Evolutionary conservation across 805 yeast species (phyloP).

Genomic region (Metschnikowia similis): DNA sequence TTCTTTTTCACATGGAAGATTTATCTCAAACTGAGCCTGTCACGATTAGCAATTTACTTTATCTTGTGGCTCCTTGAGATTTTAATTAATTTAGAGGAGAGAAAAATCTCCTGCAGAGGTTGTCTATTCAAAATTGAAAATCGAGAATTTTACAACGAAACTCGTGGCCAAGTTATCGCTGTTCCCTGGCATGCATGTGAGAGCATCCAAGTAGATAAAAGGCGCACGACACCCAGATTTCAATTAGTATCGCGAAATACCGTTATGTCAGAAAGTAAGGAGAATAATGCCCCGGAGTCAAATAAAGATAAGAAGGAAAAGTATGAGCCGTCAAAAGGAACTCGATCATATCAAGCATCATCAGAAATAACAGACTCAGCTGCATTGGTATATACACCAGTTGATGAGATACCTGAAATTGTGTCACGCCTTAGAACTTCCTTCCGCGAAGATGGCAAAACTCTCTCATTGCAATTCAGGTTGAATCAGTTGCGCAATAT

Average conservation of each 20-base stretch:
- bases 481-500: slow-evolving; percentile 62
- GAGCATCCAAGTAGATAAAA: background rate
- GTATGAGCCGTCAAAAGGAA: background rate
- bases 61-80: background rate
- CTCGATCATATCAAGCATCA: background rate
- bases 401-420: slow-evolving; percentile 44
- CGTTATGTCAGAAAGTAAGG: background rate
- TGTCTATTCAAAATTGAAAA: background rate
- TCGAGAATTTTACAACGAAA: background rate
- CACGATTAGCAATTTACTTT: background rate
- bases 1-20: background rate
- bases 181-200: background rate
- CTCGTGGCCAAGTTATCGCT: background rate
- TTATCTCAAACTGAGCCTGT: background rate
- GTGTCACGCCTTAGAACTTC: slow-evolving; percentile 40
- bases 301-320: background rate
- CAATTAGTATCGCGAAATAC: background rate
- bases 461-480: slow-evolving; percentile 52
- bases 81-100: background rate
- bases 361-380: background rate
- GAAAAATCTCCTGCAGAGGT: no score
- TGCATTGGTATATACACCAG: slow-evolving; percentile 39
- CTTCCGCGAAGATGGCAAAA: slow-evolving; percentile 43
- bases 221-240: background rate
- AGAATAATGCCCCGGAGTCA: background rate